Evolutionary conservation across 1,284 basidiomycete species (phyloP).

Genomic region (Xanthoconium separans): DNA sequence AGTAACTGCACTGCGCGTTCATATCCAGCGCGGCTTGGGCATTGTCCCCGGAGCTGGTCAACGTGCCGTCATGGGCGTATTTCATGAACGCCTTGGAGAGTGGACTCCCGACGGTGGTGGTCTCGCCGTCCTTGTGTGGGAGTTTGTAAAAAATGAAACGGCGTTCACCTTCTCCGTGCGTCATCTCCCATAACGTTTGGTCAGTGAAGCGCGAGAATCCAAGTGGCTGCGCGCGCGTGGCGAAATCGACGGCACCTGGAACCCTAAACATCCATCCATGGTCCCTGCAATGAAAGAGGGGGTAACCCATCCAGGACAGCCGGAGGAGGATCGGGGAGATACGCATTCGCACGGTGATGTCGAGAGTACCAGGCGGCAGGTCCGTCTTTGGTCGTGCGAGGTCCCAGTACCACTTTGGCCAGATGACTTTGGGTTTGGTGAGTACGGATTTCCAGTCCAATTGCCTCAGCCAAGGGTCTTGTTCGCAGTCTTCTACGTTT

Average conservation of each 20-base stretch:
- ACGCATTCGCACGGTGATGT: constrained; percentile 84
- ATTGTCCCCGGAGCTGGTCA: constrained; percentile 76
- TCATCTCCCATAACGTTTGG: constrained; percentile 48
- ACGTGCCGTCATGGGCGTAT: constrained; percentile 81
- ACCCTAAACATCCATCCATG: constrained; percentile 94
- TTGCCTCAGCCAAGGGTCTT: constrained; percentile 61
- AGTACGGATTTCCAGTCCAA: constrained; percentile 59
- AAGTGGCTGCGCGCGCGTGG: constrained; percentile 38
- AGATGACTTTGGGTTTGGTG: constrained; percentile 37
- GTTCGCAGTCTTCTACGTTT: constrained; percentile 23
- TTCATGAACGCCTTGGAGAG: constrained; percentile 90
- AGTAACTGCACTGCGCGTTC: constrained; percentile 95
- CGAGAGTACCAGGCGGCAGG: constrained; percentile 65
- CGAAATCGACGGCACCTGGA: constrained; percentile 37
- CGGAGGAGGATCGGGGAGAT: constrained; percentile 85
- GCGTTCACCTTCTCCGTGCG: constrained; percentile 32
- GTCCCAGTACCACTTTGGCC: constrained; percentile 99
- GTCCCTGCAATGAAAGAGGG: constrained; percentile 83
- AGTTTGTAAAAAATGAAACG: constrained; percentile 83
- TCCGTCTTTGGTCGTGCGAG: constrained; percentile 71
- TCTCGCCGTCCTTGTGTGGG: constrained; percentile 94
- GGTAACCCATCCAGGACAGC: constrained; percentile 86
- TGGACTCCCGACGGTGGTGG: constrained; percentile 91
- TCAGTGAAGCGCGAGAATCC: constrained; percentile 65
- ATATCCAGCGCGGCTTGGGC: constrained; percentile 82